Percentiles rank a stretch among this genome's conserved stretches.
These are phyloP conservation scores for Sarocladium brachiariae DNA, from an alignment of 2,329 filamentous ascomycete genomes.

Conservation along the genomic window DNA sequence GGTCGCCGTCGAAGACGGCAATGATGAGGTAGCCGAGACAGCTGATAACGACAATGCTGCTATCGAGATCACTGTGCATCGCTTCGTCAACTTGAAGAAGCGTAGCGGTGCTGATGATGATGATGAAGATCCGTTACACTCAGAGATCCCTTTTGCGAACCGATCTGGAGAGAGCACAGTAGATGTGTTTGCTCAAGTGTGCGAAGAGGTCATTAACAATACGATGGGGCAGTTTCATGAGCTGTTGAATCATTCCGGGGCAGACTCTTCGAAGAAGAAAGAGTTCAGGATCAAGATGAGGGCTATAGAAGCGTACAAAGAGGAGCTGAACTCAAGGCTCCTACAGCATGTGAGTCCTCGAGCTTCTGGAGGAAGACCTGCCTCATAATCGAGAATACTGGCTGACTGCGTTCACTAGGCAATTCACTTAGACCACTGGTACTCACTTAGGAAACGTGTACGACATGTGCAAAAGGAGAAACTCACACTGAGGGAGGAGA, in stretches of 20 bases:
- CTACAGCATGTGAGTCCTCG: constrained; percentile 48
- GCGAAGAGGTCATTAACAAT: constrained; percentile 50
- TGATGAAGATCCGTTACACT: constrained; percentile 38
- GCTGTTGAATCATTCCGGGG: constrained; percentile 29
- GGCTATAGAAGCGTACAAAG: constrained; percentile 51
- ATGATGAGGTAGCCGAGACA: not conserved
- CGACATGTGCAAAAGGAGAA: constrained; percentile 51
- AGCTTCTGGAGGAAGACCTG: too few relatives aligned
- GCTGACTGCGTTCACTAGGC: constrained; percentile 34
- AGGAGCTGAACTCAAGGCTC: constrained; percentile 48
- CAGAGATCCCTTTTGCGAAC: constrained; percentile 47
- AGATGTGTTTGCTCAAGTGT: constrained; percentile 56
- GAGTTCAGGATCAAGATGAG: constrained; percentile 49
- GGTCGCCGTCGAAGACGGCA: not conserved
- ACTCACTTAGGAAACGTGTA: constrained; percentile 51
- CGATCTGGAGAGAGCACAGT: constrained; percentile 52
- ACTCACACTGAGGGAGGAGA: constrained; percentile 49
- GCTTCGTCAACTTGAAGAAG: constrained; percentile 45
- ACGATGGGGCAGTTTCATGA: constrained; percentile 42
- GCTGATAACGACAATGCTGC: constrained; percentile 13
- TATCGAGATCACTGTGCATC: constrained; percentile 53
- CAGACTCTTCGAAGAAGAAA: constrained; percentile 37
- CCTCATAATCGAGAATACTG: too few relatives aligned
- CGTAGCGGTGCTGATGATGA: constrained; percentile 29
- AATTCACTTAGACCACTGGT: constrained; percentile 52